phyloP scores from a whole-genome alignment of 306 rosid genomes.

The Bauhinia variegata region DNA sequence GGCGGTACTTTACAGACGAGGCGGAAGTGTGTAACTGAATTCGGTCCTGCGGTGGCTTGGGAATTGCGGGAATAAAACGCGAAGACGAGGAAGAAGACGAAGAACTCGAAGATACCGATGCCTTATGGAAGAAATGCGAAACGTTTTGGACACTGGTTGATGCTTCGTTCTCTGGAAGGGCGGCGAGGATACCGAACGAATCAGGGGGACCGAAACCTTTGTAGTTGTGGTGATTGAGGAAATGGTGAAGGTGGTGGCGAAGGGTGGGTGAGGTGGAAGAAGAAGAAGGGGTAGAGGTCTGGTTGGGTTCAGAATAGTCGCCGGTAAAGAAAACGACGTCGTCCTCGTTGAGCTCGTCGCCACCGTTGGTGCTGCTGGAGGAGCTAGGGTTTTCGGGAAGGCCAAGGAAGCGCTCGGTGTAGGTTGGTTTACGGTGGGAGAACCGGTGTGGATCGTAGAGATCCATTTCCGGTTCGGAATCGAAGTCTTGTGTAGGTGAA shows the following conservation, averaged over 20 bases:
- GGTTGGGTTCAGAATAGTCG: conserved; percentile 49
- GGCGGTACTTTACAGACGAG: conserved; percentile 51
- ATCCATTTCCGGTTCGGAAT: conserved; percentile 47
- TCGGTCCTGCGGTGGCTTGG: conserved; percentile 61
- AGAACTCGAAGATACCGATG: conserved; percentile 55
- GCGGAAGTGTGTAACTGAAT: conserved; percentile 34
- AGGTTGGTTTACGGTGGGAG: conserved; percentile 37
- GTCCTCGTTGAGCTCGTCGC: conserved; percentile 59
- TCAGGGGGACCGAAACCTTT: conserved; percentile 49
- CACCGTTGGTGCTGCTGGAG: conserved; percentile 33
- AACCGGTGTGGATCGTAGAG: conserved; percentile 41
- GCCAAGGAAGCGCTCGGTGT: conserved; percentile 48
- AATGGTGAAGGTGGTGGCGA: conserved; percentile 36
- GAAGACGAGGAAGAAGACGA: conserved; percentile 57
- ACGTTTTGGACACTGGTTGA: conserved; percentile 35
- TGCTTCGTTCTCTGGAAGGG: conserved; percentile 64
- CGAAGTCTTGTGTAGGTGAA: neutral
- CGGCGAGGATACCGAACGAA: conserved; percentile 83
- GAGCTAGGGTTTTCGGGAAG: conserved; percentile 16
- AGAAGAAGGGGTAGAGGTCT: conserved; percentile 40
- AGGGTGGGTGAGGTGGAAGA: conserved; percentile 46
- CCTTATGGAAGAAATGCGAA: conserved; percentile 55
- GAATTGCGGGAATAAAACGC: conserved; percentile 59
- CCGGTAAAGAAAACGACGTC: conserved; percentile 67
- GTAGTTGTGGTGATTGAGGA: conserved; percentile 27